Evolutionary conservation across 2,329 filamentous ascomycete genomes (phyloP), one percentile per base, ranked within the genome.

Genomic region (Hypoxylon sp.): DNA sequence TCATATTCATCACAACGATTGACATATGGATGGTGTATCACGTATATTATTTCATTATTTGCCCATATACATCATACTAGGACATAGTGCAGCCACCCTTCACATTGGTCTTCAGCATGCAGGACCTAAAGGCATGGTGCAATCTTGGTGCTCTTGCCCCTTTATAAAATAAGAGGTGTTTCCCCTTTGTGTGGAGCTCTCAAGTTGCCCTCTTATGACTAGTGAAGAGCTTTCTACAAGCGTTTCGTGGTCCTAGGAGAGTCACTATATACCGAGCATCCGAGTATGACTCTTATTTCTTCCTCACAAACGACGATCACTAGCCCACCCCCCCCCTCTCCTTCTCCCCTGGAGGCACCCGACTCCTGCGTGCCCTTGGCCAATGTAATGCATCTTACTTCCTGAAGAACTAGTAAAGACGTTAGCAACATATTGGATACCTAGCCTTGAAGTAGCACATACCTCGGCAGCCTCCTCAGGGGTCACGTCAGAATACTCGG

Each of bases 391-490:
- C 27, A 13, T 25, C 17, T 46, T 69, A 74, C 51, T 70, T 73
- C 30, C 68, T 73, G 20, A 75, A 73, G 61, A 77, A 77, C 75
- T 77, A 55, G 11, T 11, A 48, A 27, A 35, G 4, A 20, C 25
- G 27, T 76, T 65, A 75, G 73, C 53, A 67, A 59, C 10, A 25
- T 59, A 22, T 22, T 6, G 2, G 14, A 30, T 2, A 20, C 20
- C 20, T 20, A 54, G 42, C 22, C 8, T 20, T 25, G n/a, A 20
- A 37, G 17, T 42, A 22, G 4, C n/a, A 72, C 75, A 69, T 70
- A 88, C 87, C 82, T 89, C 85, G 58, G 84, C 87, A n/a, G 92
- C 94, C 74, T 95, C 91, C 49, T 92, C 89, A 57, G 89, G 86
- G 0, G 86, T 88, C 3, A 95, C 88, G 31, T 88, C 83, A 0